Evolutionary conservation across 1,284 basidiomycete species (phyloP).

Genomic region (Ceratobasidium sp.): DNA sequence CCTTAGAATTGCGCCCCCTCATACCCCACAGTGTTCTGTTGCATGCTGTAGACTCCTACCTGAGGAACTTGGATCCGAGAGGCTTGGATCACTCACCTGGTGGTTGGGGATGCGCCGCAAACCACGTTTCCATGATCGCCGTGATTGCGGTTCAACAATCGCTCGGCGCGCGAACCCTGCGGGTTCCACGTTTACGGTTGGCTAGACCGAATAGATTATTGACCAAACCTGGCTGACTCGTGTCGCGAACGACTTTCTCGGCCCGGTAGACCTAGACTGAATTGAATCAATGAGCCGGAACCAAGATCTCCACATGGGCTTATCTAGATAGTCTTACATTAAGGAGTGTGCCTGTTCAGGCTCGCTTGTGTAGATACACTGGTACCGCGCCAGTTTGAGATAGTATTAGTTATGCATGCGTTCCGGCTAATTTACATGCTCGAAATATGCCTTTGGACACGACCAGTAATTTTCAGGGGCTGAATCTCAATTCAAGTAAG

Average conservation of each 20-base stretch:
- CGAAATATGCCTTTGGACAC: not conserved
- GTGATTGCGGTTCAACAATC: not conserved
- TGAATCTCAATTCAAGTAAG: no score
- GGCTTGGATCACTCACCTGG: not conserved
- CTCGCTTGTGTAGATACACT: not conserved
- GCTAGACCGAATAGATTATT: not conserved
- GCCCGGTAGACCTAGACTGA: not conserved
- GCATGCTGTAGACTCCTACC: not conserved
- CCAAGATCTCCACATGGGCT: not conserved
- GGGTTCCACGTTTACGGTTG: not conserved
- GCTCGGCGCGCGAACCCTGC: not conserved
- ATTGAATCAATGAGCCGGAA: not conserved
- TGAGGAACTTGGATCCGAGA: not conserved
- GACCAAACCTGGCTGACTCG: not conserved
- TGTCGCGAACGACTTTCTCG: not conserved
- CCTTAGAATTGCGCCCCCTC: no score
- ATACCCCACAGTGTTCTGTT: not conserved
- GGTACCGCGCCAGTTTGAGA: not conserved
- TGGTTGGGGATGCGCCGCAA: not conserved
- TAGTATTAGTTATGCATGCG: no score
- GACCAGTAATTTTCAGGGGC: no score
- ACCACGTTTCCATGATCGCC: slow-evolving; percentile 6
- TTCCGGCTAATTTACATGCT: not conserved
- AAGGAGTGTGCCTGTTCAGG: not conserved
- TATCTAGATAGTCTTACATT: not conserved